phyloP scores from a whole-genome alignment of 768 basidiomycete genomes.

The Saitozyma podzolica region DNA sequence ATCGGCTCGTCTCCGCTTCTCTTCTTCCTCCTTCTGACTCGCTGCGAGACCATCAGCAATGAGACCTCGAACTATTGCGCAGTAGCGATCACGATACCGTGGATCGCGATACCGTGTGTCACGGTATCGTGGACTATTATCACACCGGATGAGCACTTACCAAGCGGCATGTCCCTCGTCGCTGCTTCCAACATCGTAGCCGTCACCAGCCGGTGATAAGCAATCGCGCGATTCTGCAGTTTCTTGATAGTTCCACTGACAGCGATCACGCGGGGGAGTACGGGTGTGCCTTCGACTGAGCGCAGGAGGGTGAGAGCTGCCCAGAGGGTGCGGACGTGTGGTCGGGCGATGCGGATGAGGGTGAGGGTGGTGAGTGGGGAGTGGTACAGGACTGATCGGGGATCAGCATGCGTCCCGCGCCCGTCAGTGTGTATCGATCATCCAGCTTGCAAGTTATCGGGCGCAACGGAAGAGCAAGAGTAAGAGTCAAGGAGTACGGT shows the following conservation, averaged over 20 bases:
- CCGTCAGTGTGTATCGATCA: background rate
- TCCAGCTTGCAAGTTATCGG: no score
- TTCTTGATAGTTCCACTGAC: constrained; percentile 87
- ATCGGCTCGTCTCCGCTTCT: constrained; percentile 6
- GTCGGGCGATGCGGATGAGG: constrained; percentile 80
- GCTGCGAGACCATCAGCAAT: no score
- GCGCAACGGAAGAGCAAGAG: constrained; percentile 3
- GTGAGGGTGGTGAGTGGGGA: constrained; percentile 79
- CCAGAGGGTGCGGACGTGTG: constrained; percentile 77
- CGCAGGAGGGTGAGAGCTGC: constrained; percentile 72
- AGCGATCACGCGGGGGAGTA: constrained; percentile 76
- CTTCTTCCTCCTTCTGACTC: constrained; percentile 5
- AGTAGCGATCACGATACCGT: no score
- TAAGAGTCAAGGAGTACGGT: background rate
- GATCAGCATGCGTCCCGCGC: background rate
- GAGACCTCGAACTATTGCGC: no score
- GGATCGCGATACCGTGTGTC: no score
- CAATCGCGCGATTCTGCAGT: constrained; percentile 57
- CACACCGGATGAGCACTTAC: background rate
- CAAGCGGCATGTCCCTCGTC: background rate
- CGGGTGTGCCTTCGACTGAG: constrained; percentile 59
- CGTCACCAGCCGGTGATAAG: constrained; percentile 35
- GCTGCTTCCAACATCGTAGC: constrained; percentile 15
- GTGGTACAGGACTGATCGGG: constrained; percentile 73
- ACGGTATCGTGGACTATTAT: no score